Conservation (phyloP, 192 early-diverging fungal genomes). For the Cladochytrium replicatum region DNA sequence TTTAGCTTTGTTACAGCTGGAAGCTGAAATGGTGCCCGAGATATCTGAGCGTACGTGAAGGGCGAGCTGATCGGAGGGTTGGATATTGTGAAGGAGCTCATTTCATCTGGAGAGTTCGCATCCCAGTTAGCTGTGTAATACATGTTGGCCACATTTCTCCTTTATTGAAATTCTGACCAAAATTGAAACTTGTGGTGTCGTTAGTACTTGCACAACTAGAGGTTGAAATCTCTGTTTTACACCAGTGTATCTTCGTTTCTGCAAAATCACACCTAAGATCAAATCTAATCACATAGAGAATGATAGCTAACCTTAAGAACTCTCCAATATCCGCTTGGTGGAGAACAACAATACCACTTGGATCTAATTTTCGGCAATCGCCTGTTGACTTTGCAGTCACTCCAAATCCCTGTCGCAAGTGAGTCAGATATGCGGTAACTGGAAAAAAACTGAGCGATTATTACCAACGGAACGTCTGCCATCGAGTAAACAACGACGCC, state of each 20-base stretch:
- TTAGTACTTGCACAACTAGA: no score
- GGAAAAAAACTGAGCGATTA: background rate
- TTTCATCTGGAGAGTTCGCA: conserved; percentile 35
- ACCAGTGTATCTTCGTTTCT: conserved; percentile 40
- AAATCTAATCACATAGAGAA: no score
- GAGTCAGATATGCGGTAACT: background rate
- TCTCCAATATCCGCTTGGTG: conserved; percentile 98
- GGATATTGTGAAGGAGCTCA: conserved; percentile 92
- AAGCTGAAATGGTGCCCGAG: conserved; percentile 85
- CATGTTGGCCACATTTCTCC: no score
- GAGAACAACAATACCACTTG: conserved; percentile 88
- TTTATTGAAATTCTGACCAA: no score
- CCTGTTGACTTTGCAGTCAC: conserved; percentile 89
- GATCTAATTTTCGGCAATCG: conserved; percentile 86
- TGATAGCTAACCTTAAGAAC: conserved; percentile 41
- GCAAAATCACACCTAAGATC: no score
- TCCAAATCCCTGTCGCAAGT: conserved; percentile 67
- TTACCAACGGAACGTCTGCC: conserved; percentile 78
- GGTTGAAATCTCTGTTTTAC: no score
- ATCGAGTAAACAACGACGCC: conserved; percentile 92
- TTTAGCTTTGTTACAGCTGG: conserved; percentile 21
- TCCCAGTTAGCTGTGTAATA: no score
- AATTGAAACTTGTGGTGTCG: no score
- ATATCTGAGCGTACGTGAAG: conserved; percentile 80
- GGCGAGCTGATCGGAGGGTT: conserved; percentile 89